These are phyloP conservation scores for Gremmenia infestans DNA, from an alignment of 2,329 filamentous ascomycete species.

Conservation along the genomic window DNA sequence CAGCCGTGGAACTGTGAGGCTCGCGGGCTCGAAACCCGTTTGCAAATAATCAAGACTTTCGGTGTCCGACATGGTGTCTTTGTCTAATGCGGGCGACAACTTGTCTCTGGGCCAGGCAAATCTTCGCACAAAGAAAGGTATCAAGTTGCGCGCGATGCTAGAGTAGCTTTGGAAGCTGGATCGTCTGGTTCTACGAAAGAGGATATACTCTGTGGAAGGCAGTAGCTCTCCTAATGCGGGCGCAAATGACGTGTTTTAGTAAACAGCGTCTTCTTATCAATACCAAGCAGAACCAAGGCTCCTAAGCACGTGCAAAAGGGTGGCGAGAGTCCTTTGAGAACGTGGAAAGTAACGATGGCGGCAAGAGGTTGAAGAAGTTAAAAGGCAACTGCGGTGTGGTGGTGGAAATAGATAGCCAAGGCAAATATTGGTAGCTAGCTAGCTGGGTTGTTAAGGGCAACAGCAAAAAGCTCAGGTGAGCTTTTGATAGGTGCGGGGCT, in stretches of 20 bases:
- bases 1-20: constrained; percentile 80
- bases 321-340: constrained; percentile 1
- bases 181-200: not conserved
- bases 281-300: not conserved
- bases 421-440: not conserved
- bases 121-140: not conserved
- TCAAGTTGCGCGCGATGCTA: not conserved
- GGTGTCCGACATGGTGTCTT: constrained; percentile 51
- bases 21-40: constrained; percentile 76
- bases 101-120: not conserved
- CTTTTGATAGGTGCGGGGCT: not conserved
- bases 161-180: not conserved
- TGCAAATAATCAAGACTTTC: constrained; percentile 77
- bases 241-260: constrained; percentile 3
- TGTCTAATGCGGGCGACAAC: not conserved
- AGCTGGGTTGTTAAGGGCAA: not conserved
- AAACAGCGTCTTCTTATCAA: not conserved
- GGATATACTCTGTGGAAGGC: not conserved
- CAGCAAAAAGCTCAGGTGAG: not conserved
- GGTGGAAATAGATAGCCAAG: not conserved
- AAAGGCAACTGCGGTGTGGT: not conserved
- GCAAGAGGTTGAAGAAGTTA: not conserved
- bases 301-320: not conserved
- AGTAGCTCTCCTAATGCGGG: not conserved
- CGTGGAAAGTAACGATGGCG: not conserved